Conservation (phyloP, 768 basidiomycete genomes). For the Steccherinum ochraceum region DNA sequence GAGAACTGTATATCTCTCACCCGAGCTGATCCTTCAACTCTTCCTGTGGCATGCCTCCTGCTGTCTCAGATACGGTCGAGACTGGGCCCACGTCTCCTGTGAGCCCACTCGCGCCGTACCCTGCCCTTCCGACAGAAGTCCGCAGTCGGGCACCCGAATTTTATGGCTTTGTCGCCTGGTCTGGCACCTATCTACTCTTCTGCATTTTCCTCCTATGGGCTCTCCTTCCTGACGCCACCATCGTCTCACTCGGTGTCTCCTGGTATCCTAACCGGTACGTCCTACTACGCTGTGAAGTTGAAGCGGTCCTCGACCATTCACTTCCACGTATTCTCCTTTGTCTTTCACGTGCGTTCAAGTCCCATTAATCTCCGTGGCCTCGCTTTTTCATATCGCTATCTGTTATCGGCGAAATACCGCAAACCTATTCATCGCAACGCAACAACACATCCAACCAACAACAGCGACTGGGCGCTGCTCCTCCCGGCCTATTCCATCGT, state of each 20-base stretch:
- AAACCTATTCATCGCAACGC: background rate
- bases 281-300: background rate
- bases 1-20: too few relatives aligned
- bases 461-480: constrained; percentile 81
- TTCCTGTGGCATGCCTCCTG: background rate
- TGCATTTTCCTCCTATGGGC: constrained; percentile 75
- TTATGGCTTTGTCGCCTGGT: constrained; percentile 88
- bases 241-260: constrained; percentile 56
- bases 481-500: constrained; percentile 75
- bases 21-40: too few relatives aligned
- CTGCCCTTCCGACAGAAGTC: constrained; percentile 33
- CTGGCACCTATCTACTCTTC: constrained; percentile 67
- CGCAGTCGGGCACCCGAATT: constrained; percentile 77
- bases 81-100: constrained; percentile 36
- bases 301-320: background rate
- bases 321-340: background rate
- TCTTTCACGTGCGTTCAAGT: background rate
- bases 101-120: constrained; percentile 37
- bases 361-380: background rate
- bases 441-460: too few relatives aligned
- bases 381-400: constrained; percentile 13
- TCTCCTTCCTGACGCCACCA: constrained; percentile 65
- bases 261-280: constrained; percentile 88
- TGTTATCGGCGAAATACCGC: constrained; percentile 1
- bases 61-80: constrained; percentile 5